phyloP scores from a whole-genome alignment of 2,329 filamentous ascomycete genomes.

The Thermothelomyces thermophilus region DNA sequence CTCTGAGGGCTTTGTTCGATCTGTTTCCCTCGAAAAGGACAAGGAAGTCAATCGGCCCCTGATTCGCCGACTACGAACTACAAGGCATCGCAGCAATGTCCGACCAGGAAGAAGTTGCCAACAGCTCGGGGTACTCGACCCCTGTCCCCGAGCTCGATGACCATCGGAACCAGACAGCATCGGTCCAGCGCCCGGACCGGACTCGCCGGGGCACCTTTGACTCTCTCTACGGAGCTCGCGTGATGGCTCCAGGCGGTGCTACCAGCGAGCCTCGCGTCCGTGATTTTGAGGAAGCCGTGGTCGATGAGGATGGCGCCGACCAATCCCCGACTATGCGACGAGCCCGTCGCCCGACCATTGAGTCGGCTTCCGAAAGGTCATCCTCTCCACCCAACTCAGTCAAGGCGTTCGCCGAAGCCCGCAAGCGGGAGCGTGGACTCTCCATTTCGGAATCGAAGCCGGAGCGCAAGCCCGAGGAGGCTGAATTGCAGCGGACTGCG shows the following conservation, averaged over 20 bases:
- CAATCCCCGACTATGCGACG: slow-evolving; percentile 38
- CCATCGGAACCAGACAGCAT: slow-evolving; percentile 63
- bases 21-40: slow-evolving; percentile 5
- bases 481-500: slow-evolving; percentile 60
- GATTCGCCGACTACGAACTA: slow-evolving; percentile 1
- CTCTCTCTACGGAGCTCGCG: slow-evolving; percentile 54
- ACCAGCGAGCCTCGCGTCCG: slow-evolving; percentile 49
- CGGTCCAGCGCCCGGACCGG: slow-evolving; percentile 54
- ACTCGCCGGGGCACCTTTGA: slow-evolving; percentile 67
- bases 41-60: neutral
- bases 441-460: slow-evolving; percentile 44
- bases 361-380: slow-evolving; percentile 55
- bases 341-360: slow-evolving; percentile 50
- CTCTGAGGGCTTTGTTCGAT: slow-evolving; percentile 19
- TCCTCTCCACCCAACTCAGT: slow-evolving; percentile 92
- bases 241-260: slow-evolving; percentile 36
- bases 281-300: slow-evolving; percentile 81
- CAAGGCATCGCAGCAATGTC: slow-evolving; percentile 48
- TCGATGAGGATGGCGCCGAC: slow-evolving; percentile 62
- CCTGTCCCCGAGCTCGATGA: slow-evolving; percentile 80
- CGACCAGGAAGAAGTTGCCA: slow-evolving; percentile 53
- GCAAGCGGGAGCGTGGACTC: slow-evolving; percentile 71
- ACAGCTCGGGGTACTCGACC: slow-evolving; percentile 61
- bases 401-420: slow-evolving; percentile 89
- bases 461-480: slow-evolving; percentile 36